Evolutionary conservation across 176 grass and related monocot genomes (phyloP).

Genomic region (Musa beccarii): DNA sequence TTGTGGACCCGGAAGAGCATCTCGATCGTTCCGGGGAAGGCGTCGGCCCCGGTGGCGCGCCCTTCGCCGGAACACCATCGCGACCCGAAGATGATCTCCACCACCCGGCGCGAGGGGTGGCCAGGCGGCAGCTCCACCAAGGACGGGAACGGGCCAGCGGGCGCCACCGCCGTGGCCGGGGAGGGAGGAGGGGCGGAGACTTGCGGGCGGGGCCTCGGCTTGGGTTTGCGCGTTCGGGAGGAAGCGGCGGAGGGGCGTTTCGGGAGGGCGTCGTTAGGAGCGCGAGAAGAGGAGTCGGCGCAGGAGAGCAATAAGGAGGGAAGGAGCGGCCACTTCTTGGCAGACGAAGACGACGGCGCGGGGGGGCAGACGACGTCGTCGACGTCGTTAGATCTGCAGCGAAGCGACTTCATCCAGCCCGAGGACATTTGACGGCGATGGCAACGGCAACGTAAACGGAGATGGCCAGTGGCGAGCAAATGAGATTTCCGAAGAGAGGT

Average conservation of each 20-base stretch:
- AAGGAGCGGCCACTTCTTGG: not conserved
- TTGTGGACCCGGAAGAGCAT: constrained; percentile 55
- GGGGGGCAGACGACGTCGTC: not conserved
- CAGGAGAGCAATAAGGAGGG: not conserved
- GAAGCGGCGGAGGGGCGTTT: not conserved
- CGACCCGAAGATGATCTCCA: constrained; percentile 60
- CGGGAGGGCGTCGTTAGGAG: not conserved
- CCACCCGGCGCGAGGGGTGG: constrained; percentile 51
- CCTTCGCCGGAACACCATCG: constrained; percentile 17
- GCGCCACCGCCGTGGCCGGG: not conserved
- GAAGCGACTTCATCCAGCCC: not conserved
- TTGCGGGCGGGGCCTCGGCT: not conserved
- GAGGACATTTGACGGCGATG: not conserved
- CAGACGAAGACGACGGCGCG: not conserved
- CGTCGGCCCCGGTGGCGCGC: not conserved
- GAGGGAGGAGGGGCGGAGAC: not conserved
- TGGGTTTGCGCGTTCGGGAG: not conserved
- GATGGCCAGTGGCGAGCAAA: not conserved
- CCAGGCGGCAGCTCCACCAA: constrained; percentile 43
- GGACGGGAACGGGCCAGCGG: constrained; percentile 22
- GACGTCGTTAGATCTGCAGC: not conserved
- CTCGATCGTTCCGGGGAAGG: constrained; percentile 28
- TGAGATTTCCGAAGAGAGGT: not conserved
- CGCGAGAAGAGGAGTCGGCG: not conserved
- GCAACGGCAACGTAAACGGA: not conserved